These are phyloP conservation scores for Angomonas desouzai DNA, from an alignment of 208 protist genomes.

Conservation along the genomic window DNA sequence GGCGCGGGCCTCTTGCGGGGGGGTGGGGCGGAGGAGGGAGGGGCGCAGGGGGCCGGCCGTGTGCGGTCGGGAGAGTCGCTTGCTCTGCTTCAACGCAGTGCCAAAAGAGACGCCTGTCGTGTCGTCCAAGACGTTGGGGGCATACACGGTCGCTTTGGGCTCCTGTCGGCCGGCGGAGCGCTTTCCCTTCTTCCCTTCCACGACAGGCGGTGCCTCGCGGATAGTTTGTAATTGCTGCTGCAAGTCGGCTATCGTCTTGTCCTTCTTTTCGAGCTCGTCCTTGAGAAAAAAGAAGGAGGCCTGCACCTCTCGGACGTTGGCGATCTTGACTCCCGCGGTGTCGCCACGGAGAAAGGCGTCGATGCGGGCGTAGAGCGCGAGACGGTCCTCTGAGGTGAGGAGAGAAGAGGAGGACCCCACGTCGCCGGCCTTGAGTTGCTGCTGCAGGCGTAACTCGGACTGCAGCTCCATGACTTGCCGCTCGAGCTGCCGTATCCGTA, in stretches of 20 bases:
- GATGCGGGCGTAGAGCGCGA: slow-evolving; percentile 52
- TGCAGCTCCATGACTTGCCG: slow-evolving; percentile 81
- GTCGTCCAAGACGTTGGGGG: slow-evolving; percentile 31
- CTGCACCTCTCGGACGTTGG: slow-evolving; percentile 77
- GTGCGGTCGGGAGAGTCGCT: background rate
- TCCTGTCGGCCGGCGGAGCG: background rate
- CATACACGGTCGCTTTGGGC: slow-evolving; percentile 7
- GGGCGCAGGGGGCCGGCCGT: background rate
- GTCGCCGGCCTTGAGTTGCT: slow-evolving; percentile 4
- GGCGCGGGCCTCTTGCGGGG: background rate
- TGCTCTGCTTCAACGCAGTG: background rate
- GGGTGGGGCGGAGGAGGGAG: background rate
- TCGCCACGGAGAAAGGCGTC: slow-evolving; percentile 59
- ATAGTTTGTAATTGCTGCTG: slow-evolving; percentile 19
- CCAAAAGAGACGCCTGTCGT: slow-evolving; percentile 34
- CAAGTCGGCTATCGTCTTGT: slow-evolving; percentile 25
- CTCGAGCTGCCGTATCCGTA: slow-evolving; percentile 68
- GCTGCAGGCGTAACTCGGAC: slow-evolving; percentile 78
- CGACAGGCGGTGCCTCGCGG: too few species aligned
- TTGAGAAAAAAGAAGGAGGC: slow-evolving; percentile 79
- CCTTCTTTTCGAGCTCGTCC: slow-evolving; percentile 29
- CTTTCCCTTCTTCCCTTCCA: slow-evolving; percentile 5
- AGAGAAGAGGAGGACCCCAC: background rate
- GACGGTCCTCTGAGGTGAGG: slow-evolving; percentile 53
- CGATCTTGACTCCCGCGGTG: slow-evolving; percentile 55